Base-by-base conservation (phyloP, 257 asterid genomes). In the Lycium ferocissimum region DNA sequence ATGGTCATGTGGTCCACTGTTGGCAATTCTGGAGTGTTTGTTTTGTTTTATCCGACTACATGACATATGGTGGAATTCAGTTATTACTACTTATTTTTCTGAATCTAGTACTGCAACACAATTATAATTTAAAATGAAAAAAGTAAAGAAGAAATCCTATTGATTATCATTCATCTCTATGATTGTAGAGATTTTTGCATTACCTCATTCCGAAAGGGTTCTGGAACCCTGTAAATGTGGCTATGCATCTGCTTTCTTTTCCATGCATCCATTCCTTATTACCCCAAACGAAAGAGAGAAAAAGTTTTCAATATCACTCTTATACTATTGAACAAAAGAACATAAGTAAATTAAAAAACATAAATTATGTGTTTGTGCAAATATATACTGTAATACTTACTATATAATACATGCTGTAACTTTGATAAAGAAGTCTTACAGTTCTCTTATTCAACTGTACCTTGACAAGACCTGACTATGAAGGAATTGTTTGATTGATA, bases 201-300 rank as follows among this genome's bases (percentile, higher is more conserved):
- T 53, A 95, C 99, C 98, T 95, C 95, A 78, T 95, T 89, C 80
- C 86, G 87, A 88, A 92, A 94, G 80, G 94, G 94, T 17, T 94
- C 94, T n/a, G 99, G 97, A 75, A 90, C 88, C 84, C 97, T 91
- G 90, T 95, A 95, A 58, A 91, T 81, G 88, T 92, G 99, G 69
- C 98, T 95, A 65, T 95, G 98, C 80, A 95, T 89, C 71, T 95
- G 97, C 86, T 90, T 94, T 88, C 97, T 86, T 85, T 45, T 91
- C 99, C 99, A 95, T 73, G 85, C 80, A 85, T 92, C 93, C 99
- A 94, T 95, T 81, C 99, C 99, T 95, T 71, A 54, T 26, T 26
- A 26, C 33, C 33, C 0, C 22, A 76, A 53, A 33, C 2, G 1
- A 7, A 53, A 78, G 26, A 78, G 82, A 33, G 53, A 53, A 78